Base-by-base conservation (phyloP, 768 basidiomycete genomes). In the Neoboletus magnificus region DNA sequence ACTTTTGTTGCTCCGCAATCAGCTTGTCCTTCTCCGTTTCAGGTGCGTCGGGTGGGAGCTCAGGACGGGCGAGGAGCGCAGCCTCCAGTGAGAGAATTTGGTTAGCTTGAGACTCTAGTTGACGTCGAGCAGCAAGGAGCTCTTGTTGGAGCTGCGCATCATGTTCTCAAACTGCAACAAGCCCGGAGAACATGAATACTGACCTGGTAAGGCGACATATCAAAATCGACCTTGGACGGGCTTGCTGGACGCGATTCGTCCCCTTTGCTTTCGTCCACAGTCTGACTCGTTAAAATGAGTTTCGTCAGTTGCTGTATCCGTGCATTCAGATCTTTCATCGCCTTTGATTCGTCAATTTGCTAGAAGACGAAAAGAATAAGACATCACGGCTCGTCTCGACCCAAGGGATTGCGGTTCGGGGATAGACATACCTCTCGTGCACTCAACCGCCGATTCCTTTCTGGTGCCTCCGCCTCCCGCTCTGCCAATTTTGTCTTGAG, bases 191-290 rank as follows among this genome's bases (percentile, higher is more conserved):
- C 5, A 13, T 10, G 25, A 20, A 2, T 12, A 61, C 69, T 30
- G 44, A 89, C 87, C 75, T 93, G 87, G 59, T 92, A 92, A 3
- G 91, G 89, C 1, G 89, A 83, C 83, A 90, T 84, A 66, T 93
- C 90, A 62, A 93, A 95, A 69, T 95, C 91, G 32, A 97, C 76
- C 75, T 95, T 96, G 52, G 81, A 81, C 0, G 94, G 94, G 71
- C 92, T 94, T 7, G 77, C 78, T 1, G 93, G 89, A 18, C 89
- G 77, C 25, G 89, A 87, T 49, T 89, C 87, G 52, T 83, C 84
- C 45, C 82, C 84, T 58, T 78, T 82, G 48, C 62, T 75, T 55
- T 88, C 86, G 59, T 86, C 87, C 30, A 96, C 85, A 1, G 83
- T 89, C 59, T 91, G 86, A 59, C 90, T 92, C 5, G 93, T 96